Percentiles rank a stretch among this genome's conserved stretches.
These are phyloP conservation scores for Nematocida sp. DNA, from an alignment of 371 early-diverging fungal species.

Conservation along the genomic window DNA sequence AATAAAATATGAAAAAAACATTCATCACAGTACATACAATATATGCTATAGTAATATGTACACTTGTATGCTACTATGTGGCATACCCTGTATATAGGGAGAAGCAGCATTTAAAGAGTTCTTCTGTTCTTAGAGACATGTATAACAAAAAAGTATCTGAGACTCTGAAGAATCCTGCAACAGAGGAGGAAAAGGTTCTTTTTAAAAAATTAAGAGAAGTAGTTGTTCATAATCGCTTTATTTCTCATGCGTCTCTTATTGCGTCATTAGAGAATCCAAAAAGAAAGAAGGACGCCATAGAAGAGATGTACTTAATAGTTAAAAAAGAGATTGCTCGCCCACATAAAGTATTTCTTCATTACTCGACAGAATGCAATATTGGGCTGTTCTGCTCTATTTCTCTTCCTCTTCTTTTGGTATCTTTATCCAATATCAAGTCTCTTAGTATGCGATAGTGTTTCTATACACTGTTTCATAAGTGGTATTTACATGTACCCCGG, in stretches of 20 bases:
- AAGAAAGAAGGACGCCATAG: not conserved
- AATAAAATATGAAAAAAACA: constrained; percentile 5
- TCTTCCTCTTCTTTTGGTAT: constrained; percentile 4
- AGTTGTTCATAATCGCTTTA: constrained; percentile 27
- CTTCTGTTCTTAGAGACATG: not conserved
- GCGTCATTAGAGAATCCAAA: not conserved
- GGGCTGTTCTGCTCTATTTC: constrained; percentile 29
- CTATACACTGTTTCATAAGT: constrained; percentile 46
- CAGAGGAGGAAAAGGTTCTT: not conserved
- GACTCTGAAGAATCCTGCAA: not conserved
- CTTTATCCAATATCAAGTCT: constrained; percentile 22
- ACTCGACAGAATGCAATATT: constrained; percentile 34
- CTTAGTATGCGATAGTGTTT: constrained; percentile 14
- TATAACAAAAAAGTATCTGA: constrained; percentile 4
- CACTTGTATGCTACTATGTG: not conserved
- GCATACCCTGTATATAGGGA: not conserved
- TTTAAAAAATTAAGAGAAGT: constrained; percentile 22
- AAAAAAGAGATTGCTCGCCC: constrained; percentile 9
- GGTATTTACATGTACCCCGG: too few species aligned
- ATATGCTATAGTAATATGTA: not conserved
- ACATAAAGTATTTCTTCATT: not conserved
- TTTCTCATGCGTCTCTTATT: not conserved
- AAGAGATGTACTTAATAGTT: not conserved
- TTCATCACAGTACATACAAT: not conserved
- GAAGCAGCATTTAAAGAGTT: not conserved